Base-by-base conservation (phyloP, 768 basidiomycete species). In the Suillus americanus region DNA sequence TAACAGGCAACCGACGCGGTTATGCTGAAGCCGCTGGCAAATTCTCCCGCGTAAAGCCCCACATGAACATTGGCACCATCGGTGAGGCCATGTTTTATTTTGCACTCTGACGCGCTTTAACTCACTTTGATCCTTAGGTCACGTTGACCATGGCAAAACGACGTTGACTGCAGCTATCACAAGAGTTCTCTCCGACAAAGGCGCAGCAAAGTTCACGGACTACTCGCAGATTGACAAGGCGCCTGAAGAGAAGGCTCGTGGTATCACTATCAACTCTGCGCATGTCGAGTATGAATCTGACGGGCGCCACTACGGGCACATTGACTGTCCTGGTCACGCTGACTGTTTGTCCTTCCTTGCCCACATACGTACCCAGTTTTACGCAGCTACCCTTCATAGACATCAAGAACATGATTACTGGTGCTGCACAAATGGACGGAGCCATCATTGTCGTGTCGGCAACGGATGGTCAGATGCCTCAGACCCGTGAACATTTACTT, bases 391-490 rank as follows among this genome's bases (percentile, higher is more conserved):
- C 55, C 28, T 46, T 43, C 30, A 16, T 67, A 94, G 93, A 94
- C 79, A 94, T 95, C 73, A 94, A 97, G 78, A 97, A 97, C 85
- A 97, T 97, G 95, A 98, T 99, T 73, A 98, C 97, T 56, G 96
- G 96, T 77, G 96, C 96, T 62, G 95, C 97, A 40, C 96, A 97
- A 75, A 97, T 99, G 90, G 96, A 99, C 70, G 93, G 93, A 68
- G 92, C 91, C 69, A 95, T 95, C 72, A 94, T 95, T 71, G 93
- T 99, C 69, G 97, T 99, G 37, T 97, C 97, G 59, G 97, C 97
- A 37, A 97, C 94, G 13, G 97, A 99, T 75, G 97, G 97, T 70
- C 96, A 98, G 79, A 99, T 99, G 97, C 97, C 97, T 62, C 97
- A 99, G 78, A 99, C 97, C 59, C 90, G 96, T 72, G 97, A 99